Conservation (phyloP, 202 grass and related monocot species). For the Musa balbisiana region DNA sequence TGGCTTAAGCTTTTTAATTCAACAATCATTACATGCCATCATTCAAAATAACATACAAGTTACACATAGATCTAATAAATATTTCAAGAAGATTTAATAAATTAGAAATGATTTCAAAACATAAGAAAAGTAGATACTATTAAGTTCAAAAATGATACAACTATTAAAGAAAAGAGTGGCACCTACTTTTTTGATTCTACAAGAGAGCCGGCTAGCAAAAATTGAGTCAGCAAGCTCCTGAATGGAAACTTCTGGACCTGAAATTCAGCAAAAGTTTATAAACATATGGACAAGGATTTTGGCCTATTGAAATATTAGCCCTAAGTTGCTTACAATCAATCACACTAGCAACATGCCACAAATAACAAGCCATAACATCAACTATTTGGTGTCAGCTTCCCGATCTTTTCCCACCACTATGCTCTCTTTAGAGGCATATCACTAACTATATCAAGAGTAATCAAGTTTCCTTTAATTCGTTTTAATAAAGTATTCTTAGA, state of each 20-base stretch:
- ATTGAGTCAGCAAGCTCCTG: slow-evolving; percentile 57
- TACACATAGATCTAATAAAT: not conserved
- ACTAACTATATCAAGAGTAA: too few species aligned
- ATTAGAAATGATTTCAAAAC: not conserved
- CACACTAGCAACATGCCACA: not conserved
- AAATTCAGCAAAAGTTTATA: slow-evolving; percentile 19
- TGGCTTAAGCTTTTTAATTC: too few species aligned
- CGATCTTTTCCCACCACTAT: too few species aligned
- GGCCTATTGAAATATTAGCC: not conserved
- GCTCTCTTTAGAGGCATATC: too few species aligned
- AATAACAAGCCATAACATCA: not conserved
- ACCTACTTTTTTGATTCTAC: slow-evolving; percentile 25
- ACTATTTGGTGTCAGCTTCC: not conserved
- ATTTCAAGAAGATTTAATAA: not conserved
- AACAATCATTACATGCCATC: too few species aligned
- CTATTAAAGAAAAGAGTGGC: not conserved
- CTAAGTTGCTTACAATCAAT: not conserved
- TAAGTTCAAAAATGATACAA: not conserved
- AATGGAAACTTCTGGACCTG: slow-evolving; percentile 51
- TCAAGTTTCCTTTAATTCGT: too few species aligned
- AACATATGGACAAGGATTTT: not conserved
- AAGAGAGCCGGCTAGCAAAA: slow-evolving; percentile 49
- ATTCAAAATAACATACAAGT: not conserved
- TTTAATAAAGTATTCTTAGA: too few species aligned
- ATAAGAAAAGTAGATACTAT: not conserved